These are phyloP conservation scores for Viola pubescens DNA, from an alignment of 441 rosid genomes.

Conservation along the genomic window DNA sequence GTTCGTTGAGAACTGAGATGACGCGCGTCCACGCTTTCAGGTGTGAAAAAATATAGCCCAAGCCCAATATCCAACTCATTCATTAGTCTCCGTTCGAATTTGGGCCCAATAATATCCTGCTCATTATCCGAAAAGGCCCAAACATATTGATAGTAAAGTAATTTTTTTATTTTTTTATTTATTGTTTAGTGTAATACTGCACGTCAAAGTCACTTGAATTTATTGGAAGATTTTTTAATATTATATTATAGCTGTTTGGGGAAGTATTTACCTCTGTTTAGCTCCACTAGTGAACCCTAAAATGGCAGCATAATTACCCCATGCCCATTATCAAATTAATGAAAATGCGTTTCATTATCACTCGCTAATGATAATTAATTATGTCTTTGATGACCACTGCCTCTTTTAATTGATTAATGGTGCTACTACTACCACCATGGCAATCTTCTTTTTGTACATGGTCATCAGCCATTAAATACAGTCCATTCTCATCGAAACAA, in stretches of 20 bases:
- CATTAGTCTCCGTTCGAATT: no score
- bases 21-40: no score
- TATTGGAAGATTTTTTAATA: no score
- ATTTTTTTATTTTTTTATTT: no score
- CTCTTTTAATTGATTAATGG: background rate
- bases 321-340: background rate
- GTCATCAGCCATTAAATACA: background rate
- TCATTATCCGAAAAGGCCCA: no score
- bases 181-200: no score
- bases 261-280: background rate
- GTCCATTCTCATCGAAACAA: background rate
- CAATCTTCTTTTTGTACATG: background rate
- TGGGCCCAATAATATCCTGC: no score
- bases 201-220: no score
- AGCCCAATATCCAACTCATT: no score
- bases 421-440: constrained; percentile 1
- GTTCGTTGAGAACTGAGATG: no score
- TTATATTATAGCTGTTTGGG: background rate
- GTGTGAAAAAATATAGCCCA: no score
- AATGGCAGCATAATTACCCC: background rate
- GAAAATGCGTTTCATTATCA: background rate
- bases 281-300: background rate
- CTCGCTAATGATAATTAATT: constrained; percentile 8
- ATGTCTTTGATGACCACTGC: constrained; percentile 6
- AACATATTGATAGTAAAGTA: no score